Percentiles rank a stretch among this genome's conserved stretches.
These are phyloP conservation scores for Claviceps cyperi DNA, from an alignment of 2,329 filamentous ascomycete genomes.

Conservation along the genomic window DNA sequence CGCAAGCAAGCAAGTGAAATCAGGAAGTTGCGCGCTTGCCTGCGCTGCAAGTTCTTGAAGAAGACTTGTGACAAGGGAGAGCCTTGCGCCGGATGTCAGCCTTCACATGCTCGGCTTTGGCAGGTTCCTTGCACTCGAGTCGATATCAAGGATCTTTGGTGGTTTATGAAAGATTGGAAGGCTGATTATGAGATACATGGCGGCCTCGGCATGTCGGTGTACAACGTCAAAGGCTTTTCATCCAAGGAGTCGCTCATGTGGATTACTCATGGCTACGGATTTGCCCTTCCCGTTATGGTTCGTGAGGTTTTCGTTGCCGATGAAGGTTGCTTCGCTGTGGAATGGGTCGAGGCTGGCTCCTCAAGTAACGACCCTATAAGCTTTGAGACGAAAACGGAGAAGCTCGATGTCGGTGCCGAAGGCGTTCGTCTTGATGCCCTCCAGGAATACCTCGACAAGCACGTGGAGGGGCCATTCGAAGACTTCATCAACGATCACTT, in stretches of 20 bases:
- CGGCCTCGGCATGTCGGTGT: conserved; percentile 73
- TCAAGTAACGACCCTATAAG: conserved; percentile 55
- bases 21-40: conserved; percentile 80
- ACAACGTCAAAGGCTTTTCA: conserved; percentile 80
- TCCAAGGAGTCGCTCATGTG: conserved; percentile 60
- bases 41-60: conserved; percentile 97
- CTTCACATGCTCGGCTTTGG: conserved; percentile 89
- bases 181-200: conserved; percentile 90
- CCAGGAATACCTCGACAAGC: conserved; percentile 86
- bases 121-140: conserved; percentile 96
- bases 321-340: conserved; percentile 81
- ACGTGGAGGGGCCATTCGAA: conserved; percentile 85
- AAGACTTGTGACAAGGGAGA: conserved; percentile 98
- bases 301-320: conserved; percentile 87
- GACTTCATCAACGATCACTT: conserved; percentile 93
- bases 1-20: conserved; percentile 95
- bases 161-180: conserved; percentile 99
- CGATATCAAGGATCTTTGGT: conserved; percentile 95
- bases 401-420: conserved; percentile 76
- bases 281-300: conserved; percentile 81
- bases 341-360: conserved; percentile 78
- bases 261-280: conserved; percentile 93
- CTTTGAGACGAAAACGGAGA: conserved; percentile 78
- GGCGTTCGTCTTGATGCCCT: conserved; percentile 70
- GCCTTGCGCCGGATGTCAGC: conserved; percentile 88